phyloP scores from a whole-genome alignment of 345 rosid genomes.

The Limnanthes douglasii region DNA sequence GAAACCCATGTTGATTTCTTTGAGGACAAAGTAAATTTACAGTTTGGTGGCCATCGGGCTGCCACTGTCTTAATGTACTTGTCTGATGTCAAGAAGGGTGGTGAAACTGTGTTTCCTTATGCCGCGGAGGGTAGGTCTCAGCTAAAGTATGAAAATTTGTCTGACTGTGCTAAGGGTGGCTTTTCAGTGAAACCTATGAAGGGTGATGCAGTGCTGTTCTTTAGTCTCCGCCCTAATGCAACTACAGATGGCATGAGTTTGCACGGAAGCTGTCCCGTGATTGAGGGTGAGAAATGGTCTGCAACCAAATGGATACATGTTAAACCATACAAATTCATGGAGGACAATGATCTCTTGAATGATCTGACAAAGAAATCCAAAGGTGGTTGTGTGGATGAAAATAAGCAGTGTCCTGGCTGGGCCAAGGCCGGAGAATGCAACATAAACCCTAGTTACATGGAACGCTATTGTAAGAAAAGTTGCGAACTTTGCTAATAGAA shows the following conservation, averaged over 20 bases:
- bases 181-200: constrained; percentile 74
- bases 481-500: constrained; percentile 53
- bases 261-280: constrained; percentile 89
- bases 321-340: constrained; percentile 36
- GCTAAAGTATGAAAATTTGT: constrained; percentile 53
- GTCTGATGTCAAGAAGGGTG: constrained; percentile 63
- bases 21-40: constrained; percentile 45
- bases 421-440: constrained; percentile 56
- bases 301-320: constrained; percentile 98
- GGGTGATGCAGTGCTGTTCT: constrained; percentile 90
- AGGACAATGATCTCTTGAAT: too few species aligned
- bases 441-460: constrained; percentile 66
- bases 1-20: constrained; percentile 90
- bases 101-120: constrained; percentile 85
- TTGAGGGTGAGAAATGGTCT: constrained; percentile 97
- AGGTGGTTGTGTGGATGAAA: constrained; percentile 36
- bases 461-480: constrained; percentile 80
- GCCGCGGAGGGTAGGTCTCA: constrained; percentile 41
- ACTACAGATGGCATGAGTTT: constrained; percentile 49
- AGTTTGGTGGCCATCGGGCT: constrained; percentile 74
- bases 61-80: constrained; percentile 95
- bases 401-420: constrained; percentile 40
- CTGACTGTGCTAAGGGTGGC: constrained; percentile 64
- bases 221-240: constrained; percentile 74
- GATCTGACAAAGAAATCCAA: constrained; percentile 4